Base-by-base conservation (phyloP, 345 rosid genomes). In the Anacardium occidentale region DNA sequence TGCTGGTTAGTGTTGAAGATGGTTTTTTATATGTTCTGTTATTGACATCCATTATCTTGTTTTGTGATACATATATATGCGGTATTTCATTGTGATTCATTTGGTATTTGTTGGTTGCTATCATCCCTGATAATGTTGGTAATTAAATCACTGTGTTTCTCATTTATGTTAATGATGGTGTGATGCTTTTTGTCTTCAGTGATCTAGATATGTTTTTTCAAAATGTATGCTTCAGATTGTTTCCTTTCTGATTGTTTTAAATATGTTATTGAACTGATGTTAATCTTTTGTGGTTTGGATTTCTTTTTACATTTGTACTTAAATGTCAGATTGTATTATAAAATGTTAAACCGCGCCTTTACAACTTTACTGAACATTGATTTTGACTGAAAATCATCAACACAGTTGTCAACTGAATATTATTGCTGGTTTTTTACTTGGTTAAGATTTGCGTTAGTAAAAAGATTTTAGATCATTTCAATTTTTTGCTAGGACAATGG, bases 1-100 rank as follows among this genome's bases (percentile, higher is more conserved):
- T 37, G 76, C 25, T 65, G 50, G 68, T 40, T 53, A 60, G 18
- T 65, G 20, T 57, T 50, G 60, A 25, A 7, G 12, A 32, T 29
- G 53, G 12, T 64, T 44, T 6, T 18, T 20, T 58, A 2, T 1
- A 18, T 40, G 18, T 22, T 53, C 55, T 32, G 37, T 22, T 10
- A 21, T 62, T 18, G 29, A 47, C 15, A 66, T 50, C 62, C 9
- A 47, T 7, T 1, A 25, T 47, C 54, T 21, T 67, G 17, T 11
- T 57, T 48, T 44, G 10, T 54, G 20, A 20, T 40, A 7, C 29
- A n/a, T 62, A 12, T 40, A 20, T 62, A 63, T 13, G 11, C 4
- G 5, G 32, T 9, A 10, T 11, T 42, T 12, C 45, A 17, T 42
- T 42, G 10, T 63, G 32, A 44, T 4, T 52, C 29, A 21, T 63